Evolutionary conservation across 805 yeast species (phyloP).

Genomic region (Millerago galiae): DNA sequence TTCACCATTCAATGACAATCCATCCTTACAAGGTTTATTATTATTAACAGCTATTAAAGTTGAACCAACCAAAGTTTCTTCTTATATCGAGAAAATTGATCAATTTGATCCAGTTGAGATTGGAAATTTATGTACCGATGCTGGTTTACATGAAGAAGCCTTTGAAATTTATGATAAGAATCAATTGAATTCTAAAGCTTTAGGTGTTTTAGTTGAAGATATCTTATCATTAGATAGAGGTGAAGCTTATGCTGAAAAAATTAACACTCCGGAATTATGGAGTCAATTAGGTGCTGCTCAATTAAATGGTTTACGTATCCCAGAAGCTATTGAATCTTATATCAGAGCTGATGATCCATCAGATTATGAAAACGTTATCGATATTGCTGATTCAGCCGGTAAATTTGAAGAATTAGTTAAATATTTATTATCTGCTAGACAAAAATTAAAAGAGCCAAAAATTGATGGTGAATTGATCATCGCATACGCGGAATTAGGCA

Average conservation of each 20-base stretch:
- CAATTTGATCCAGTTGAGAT: conserved; percentile 90
- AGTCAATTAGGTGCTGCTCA: conserved; percentile 94
- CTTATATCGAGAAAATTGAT: conserved; percentile 84
- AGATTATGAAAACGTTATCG: conserved; percentile 87
- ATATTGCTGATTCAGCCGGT: conserved; percentile 92
- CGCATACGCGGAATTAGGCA: conserved; percentile 75
- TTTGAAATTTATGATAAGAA: conserved; percentile 85
- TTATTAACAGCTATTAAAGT: conserved; percentile 94
- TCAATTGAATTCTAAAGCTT: conserved; percentile 69
- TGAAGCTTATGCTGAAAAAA: conserved; percentile 84
- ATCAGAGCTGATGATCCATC: conserved; percentile 88
- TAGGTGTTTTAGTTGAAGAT: conserved; percentile 88
- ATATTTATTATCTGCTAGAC: conserved; percentile 87
- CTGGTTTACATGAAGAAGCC: conserved; percentile 88
- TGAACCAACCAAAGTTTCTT: conserved; percentile 76
- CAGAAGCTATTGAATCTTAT: conserved; percentile 88
- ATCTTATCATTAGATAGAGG: conserved; percentile 94
- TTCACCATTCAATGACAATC: conserved; percentile 92
- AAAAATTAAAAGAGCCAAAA: conserved; percentile 80
- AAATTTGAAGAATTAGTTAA: conserved; percentile 89
- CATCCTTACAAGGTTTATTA: conserved; percentile 88
- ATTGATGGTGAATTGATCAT: conserved; percentile 90
- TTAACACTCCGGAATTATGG: conserved; percentile 85
- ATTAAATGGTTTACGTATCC: conserved; percentile 84
- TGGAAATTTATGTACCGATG: conserved; percentile 86